Base-by-base conservation (phyloP, 1,139 yeast genomes). In the Lodderomyces jiufengensis region DNA sequence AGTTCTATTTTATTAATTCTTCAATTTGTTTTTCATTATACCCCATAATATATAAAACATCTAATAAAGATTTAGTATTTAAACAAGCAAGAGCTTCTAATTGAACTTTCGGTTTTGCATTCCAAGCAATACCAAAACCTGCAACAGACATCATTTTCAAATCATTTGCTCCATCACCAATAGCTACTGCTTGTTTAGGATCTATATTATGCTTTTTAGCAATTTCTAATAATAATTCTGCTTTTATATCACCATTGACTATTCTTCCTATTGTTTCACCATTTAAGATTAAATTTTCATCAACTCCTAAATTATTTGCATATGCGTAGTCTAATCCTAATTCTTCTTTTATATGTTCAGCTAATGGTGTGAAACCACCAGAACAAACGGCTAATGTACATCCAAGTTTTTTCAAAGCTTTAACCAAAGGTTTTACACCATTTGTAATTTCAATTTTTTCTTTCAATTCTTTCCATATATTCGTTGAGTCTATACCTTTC, bases 121-220 rank as follows among this genome's bases (percentile, higher is more conserved):
- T 84, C 94, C 96, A 94, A 0, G 98, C 98, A 41, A 94, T 72
- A 13, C 98, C 98, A 57, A 80, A 85, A 0, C 98, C 97, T 2
- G 96, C 97, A 13, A 64, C 78, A 3, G 70, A 75, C 97, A 94
- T 92, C 90, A 95, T 95, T 29, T 77, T 76, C 55, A 94, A 68
- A 60, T 94, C 99, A 52, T 94, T 94, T 18, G 97, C 95, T 23
- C 98, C 98, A 56, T 94, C 98, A 22, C 99, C 99, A 26, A 94
- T 86, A 27, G 97, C 97, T 33, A 86, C 82, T 0, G 82, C 78
- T 12, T 71, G 56, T 29, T 59, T 61, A 3, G 83, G 63, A 20
- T 76, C 77, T 23, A 90, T 71, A 3, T 61, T 60, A 46, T 85
- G 87, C 38, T 72, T 73, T 3, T 56, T 47, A 1, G 96, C 94